Evolutionary conservation across 2,329 filamentous ascomycete genomes (phyloP), one percentile per base, ranked within the genome.

Genomic region (Penicillium brevicompactum): DNA sequence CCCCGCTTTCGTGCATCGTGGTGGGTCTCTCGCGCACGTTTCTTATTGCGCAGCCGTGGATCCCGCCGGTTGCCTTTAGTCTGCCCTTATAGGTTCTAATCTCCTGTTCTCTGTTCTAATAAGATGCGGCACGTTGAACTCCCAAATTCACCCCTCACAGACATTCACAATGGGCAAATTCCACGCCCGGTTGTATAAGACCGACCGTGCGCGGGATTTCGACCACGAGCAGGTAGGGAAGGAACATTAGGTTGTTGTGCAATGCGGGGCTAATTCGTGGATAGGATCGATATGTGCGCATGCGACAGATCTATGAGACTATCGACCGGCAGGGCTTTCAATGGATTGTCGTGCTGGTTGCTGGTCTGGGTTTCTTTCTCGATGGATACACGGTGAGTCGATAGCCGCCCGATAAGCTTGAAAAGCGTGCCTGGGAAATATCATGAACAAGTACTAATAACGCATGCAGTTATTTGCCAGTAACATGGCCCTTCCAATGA

Each of bases 401-500:
- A 5, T 4, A 13, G 22, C 31, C 18, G 22, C 24, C 24, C 14
- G 37, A 2, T 38, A 16, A 34, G 34, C 34, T 37, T 27, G 8
- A 4, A 44, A 30, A 10, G 6, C 2, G 16, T 14, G 3, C 6
- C 14, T 9, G n/a, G 30, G 2, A 0, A 7, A n/a, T 10, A 7
- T 18, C 3, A 2, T 9, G 2, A 24, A 42, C 40, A 24, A 38
- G 13, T 21, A 4, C 46, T 46, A 34, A 40, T 34, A 27, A 7
- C 38, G 10, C 11, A 24, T 5, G 22, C 34, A 76, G 68, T 67
- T 82, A 10, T 82, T 82, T 62, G 78, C 78, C 14, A 78, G 74
- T 56, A 82, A 82, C 43, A 76, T 80, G 57, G 75, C 79, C n/a
- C 64, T 81, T 5, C 79, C 80, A 0, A 78, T 80, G 70, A 69